Base-by-base conservation (phyloP, 2,329 filamentous ascomycete genomes). In the Immersiporthe knoxdaviesiana region DNA sequence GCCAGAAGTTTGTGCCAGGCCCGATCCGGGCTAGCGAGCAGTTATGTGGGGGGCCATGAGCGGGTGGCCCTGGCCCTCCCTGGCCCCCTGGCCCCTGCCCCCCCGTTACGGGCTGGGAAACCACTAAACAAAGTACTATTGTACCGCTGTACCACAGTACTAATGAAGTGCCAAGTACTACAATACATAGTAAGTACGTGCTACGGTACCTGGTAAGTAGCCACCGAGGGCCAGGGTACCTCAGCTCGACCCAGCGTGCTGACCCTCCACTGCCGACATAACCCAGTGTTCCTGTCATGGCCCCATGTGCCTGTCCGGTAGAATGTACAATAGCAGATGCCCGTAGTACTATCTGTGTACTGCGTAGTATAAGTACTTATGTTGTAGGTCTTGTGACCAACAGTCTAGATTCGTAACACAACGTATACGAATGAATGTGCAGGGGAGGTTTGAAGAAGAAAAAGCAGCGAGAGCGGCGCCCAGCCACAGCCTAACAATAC, bases 1-100 rank as follows among this genome's bases (percentile, higher is more conserved):
- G 66, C 68, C 61, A 63, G 56, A 70, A 70, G 60, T 63, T 58
- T 65, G 56, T 41, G 35, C 37, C 41, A 59, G 32, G 47, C 68
- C 44, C 65, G 61, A 64, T 61, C 60, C 68, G 68, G 65, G 60
- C 68, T 66, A 70, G 65, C 37, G 41, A n/a, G 60, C 68, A 67
- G 47, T 50, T 41, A 41, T 12, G 35, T n/a, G n/a, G n/a, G 39
- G 32, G 14, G 27, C 41, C 21, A 14, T 21, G 61, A 21, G n/a
- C 61, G 14, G 61, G n/a, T 16, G 16, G 37, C 12, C 39, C 61
- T 30, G 61, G 61, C 18, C 44, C 41, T 8, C 41, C 41, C 41
- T n/a, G n/a, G n/a, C n/a, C n/a, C n/a, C n/a, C n/a, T n/a, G n/a
- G n/a, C n/a, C 44, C 44, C 44, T 47, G 44, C 44, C 44, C 44